phyloP scores from a whole-genome alignment of 1,284 basidiomycete species.

The Ceratobasidium theobromae region DNA sequence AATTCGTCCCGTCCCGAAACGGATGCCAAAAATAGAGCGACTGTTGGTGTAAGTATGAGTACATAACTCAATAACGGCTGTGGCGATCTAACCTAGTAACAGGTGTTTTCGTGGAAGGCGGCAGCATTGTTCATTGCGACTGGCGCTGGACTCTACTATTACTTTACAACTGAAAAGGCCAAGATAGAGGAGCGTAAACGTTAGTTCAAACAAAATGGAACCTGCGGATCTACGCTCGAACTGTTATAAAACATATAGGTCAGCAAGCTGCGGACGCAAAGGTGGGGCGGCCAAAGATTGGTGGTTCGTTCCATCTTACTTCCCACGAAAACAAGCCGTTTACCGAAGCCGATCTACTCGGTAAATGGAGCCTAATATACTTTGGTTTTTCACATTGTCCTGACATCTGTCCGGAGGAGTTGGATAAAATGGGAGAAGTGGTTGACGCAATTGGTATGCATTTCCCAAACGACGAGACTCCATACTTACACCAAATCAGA shows the following conservation, averaged over 20 bases:
- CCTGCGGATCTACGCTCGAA: conserved; percentile 56
- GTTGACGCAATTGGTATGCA: conserved; percentile 71
- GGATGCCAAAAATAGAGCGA: conserved; percentile 46
- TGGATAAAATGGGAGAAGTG: conserved; percentile 93
- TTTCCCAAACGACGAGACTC: background rate
- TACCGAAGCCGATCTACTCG: conserved; percentile 81
- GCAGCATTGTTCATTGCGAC: conserved; percentile 81
- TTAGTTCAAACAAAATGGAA: conserved; percentile 44
- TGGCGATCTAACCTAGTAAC: background rate
- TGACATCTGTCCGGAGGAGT: conserved; percentile 97
- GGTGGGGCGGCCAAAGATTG: conserved; percentile 72
- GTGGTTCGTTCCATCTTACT: conserved; percentile 83
- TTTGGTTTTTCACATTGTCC: conserved; percentile 98
- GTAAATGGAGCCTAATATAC: conserved; percentile 87
- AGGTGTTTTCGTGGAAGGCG: conserved; percentile 88
- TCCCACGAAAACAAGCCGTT: conserved; percentile 70
- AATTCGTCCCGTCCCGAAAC: conserved; percentile 11
- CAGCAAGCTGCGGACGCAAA: conserved; percentile 44
- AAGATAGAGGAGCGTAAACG: conserved; percentile 73
- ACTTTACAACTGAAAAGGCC: conserved; percentile 87
- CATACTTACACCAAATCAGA: too few relatives aligned
- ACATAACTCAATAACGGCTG: background rate
- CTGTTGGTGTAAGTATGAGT: conserved; percentile 38
- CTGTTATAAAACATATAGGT: conserved; percentile 58
- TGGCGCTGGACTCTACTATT: conserved; percentile 80